phyloP scores from a whole-genome alignment of 2,329 filamentous ascomycete genomes.

The Sphaerulina musiva region DNA sequence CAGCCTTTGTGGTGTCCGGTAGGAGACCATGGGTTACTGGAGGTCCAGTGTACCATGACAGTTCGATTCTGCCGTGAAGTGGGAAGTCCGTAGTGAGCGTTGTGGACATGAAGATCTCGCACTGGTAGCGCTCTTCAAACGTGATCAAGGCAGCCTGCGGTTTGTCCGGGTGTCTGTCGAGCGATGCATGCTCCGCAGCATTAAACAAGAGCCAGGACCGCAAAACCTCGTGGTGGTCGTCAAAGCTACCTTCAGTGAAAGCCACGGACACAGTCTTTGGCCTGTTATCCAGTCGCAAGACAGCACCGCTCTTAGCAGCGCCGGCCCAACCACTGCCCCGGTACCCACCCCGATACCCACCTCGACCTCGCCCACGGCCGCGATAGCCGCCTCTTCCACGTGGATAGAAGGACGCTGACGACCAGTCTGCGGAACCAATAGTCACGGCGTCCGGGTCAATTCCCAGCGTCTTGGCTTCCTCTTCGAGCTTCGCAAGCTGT shows the following conservation, averaged over 20 bases:
- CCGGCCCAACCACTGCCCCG: conserved; percentile 42
- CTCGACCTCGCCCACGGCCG: conserved; percentile 37
- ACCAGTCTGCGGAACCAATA: conserved; percentile 19
- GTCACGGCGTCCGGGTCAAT: conserved; percentile 52
- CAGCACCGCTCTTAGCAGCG: conserved; percentile 42
- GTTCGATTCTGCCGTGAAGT: conserved; percentile 57
- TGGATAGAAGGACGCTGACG: conserved; percentile 5
- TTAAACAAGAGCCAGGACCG: conserved; percentile 56
- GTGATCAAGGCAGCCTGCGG: conserved; percentile 37
- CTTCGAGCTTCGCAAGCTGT: conserved; percentile 65
- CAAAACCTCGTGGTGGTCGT: conserved; percentile 61
- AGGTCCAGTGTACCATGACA: conserved; percentile 50
- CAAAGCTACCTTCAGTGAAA: conserved; percentile 50
- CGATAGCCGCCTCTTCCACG: conserved; percentile 31
- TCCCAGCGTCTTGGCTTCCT: conserved; percentile 63
- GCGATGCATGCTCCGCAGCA: conserved; percentile 34
- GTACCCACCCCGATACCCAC: conserved; percentile 30
- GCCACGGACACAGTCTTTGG: conserved; percentile 61
- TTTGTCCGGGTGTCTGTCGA: conserved; percentile 36
- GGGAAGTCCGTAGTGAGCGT: conserved; percentile 43
- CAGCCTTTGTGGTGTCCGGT: conserved; percentile 4
- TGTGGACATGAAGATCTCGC: conserved; percentile 48
- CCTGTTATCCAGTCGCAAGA: conserved; percentile 66
- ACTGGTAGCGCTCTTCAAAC: conserved; percentile 50
- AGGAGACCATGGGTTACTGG: background rate